Percentiles rank a stretch among this genome's conserved stretches.
phyloP scores from a whole-genome alignment of 2,329 filamentous ascomycete genomes.

The Aaosphaeria arxii region DNA sequence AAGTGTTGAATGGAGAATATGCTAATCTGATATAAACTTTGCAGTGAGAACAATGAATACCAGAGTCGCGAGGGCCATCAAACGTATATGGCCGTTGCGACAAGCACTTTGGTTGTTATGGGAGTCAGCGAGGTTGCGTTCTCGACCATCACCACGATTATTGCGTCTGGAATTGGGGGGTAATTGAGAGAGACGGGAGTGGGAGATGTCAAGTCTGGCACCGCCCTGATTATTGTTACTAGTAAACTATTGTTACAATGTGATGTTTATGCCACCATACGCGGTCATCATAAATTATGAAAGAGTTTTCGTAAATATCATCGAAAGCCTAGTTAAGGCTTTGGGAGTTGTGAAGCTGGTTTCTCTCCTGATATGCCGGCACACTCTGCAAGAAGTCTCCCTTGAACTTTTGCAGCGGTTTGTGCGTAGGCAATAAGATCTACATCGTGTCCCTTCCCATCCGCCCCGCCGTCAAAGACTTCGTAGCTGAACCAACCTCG shows the following conservation, averaged over 20 bases:
- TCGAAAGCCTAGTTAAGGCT: not conserved
- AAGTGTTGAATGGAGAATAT: constrained; percentile 3
- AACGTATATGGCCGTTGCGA: not conserved
- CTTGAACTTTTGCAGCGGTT: constrained; percentile 50
- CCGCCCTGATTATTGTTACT: not conserved
- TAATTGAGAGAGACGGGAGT: too few species aligned
- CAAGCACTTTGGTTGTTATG: constrained; percentile 1
- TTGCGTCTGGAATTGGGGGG: too few species aligned
- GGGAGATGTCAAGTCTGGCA: too few species aligned
- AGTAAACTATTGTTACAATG: not conserved
- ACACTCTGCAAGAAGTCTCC: constrained; percentile 34
- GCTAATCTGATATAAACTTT: too few species aligned
- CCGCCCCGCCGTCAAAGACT: constrained; percentile 62
- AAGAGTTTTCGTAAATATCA: not conserved
- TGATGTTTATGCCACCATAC: not conserved
- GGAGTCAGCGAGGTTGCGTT: not conserved
- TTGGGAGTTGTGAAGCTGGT: not conserved
- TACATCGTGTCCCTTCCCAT: constrained; percentile 49
- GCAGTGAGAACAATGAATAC: too few species aligned
- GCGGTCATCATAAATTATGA: too few species aligned
- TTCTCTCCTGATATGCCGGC: not conserved
- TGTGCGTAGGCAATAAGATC: constrained; percentile 50
- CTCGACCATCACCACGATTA: too few species aligned
- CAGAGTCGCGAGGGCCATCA: too few species aligned
- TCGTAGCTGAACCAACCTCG: constrained; percentile 66